These are phyloP conservation scores for Globisporangium abappressorium DNA, from an alignment of 352 stramenopile genomes.

Conservation along the genomic window DNA sequence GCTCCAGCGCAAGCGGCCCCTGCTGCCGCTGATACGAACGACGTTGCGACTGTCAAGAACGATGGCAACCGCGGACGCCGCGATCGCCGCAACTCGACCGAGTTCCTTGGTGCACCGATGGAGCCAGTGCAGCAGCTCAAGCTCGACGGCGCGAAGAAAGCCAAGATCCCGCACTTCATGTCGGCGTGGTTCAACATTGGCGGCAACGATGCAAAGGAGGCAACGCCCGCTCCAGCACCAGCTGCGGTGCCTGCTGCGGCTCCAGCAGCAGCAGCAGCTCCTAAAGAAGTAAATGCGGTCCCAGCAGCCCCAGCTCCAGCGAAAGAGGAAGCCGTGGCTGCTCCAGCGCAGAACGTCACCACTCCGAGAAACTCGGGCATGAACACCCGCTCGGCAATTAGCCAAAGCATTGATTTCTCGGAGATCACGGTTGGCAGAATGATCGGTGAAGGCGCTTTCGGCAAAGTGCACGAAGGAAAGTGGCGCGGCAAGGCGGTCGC, in stretches of 20 bases:
- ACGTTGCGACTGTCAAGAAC: constrained; percentile 51
- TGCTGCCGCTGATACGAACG: constrained; percentile 17
- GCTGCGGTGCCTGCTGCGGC: constrained; percentile 4
- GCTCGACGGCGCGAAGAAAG: constrained; percentile 64
- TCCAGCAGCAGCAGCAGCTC: background rate
- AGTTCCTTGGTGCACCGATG: constrained; percentile 45
- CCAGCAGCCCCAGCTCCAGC: constrained; percentile 2
- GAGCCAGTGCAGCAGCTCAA: constrained; percentile 62
- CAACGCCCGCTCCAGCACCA: constrained; percentile 20
- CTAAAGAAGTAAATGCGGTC: background rate
- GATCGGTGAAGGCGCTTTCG: constrained; percentile 67
- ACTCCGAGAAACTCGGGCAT: constrained; percentile 3
- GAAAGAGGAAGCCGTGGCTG: background rate
- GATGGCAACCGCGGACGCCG: constrained; percentile 30
- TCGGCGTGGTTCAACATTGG: constrained; percentile 66
- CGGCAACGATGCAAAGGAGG: constrained; percentile 38
- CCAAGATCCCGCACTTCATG: constrained; percentile 71
- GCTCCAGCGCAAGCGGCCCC: background rate
- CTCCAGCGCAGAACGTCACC: constrained; percentile 1
- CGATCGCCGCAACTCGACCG: constrained; percentile 40
- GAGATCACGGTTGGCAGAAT: constrained; percentile 59
- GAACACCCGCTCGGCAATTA: constrained; percentile 25
- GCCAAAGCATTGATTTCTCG: constrained; percentile 58
- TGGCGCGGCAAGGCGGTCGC: constrained; percentile 64
- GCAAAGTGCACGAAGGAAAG: constrained; percentile 67